Evolutionary conservation across 139 green algal genomes (phyloP).

Genomic region (Coelastrella sp.): DNA sequence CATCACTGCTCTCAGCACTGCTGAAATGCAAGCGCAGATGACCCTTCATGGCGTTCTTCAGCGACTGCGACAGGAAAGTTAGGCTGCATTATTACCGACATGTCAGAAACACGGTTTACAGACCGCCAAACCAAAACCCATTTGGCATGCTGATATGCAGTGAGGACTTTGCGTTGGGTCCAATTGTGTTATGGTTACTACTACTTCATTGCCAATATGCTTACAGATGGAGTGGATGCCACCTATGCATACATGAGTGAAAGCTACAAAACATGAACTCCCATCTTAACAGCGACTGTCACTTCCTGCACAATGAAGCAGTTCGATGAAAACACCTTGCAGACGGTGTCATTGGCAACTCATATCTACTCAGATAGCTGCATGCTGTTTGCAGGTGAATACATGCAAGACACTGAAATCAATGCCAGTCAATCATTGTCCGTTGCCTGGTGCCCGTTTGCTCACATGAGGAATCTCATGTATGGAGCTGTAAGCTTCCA

Average conservation of each 20-base stretch:
- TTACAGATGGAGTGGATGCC: too few relatives aligned
- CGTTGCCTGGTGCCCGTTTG: neutral
- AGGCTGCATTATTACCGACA: neutral
- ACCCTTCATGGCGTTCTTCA: slow-evolving; percentile 33
- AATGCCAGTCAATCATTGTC: neutral
- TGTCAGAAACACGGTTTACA: too few relatives aligned
- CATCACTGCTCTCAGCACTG: slow-evolving; percentile 45
- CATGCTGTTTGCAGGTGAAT: neutral
- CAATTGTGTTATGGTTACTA: too few relatives aligned
- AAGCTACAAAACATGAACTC: too few relatives aligned
- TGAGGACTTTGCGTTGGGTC: too few relatives aligned
- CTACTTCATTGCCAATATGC: too few relatives aligned
- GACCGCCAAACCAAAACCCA: neutral
- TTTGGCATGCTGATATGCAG: neutral
- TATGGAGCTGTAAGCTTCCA: slow-evolving; percentile 24
- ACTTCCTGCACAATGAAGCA: too few relatives aligned
- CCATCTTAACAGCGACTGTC: too few relatives aligned
- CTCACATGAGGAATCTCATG: slow-evolving; percentile 41
- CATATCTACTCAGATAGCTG: too few relatives aligned
- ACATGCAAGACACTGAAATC: neutral
- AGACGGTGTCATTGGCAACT: too few relatives aligned
- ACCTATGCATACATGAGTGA: too few relatives aligned
- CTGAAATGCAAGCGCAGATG: slow-evolving; percentile 42
- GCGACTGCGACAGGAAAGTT: neutral
- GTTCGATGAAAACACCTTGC: too few relatives aligned